Base-by-base conservation (phyloP, 2,329 filamentous ascomycete genomes). In the Fusarium concolor region DNA sequence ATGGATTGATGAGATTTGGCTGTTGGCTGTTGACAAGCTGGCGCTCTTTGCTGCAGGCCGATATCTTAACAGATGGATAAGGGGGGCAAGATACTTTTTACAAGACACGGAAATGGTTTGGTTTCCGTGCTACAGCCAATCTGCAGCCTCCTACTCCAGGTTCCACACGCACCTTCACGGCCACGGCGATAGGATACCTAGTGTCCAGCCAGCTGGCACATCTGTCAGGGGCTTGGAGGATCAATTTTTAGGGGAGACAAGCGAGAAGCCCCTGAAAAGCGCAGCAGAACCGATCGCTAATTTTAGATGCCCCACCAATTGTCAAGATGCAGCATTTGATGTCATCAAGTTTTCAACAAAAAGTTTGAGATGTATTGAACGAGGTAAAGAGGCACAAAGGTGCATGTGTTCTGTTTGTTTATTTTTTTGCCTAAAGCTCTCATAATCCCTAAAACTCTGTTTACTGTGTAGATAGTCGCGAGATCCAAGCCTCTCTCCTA, bases 41-140 rank as follows among this genome's bases (percentile, higher is more conserved):
- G 43, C 53, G 54, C 41, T 33, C 17, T 42, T 12, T 50, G 18
- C 28, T 51, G 15, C 35, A 43, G 47, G 43, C 47, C 35, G 49
- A 58, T 64, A 49, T 10, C 10, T 31, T 31, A 31, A 31, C 10
- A 47, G 33, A 22, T 28, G n/a, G 28, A 29, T 53, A 71, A 69
- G 61, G 64, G 64, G 68, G 68, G 55, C 41, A 33, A 20, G 42
- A 58, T 59, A 67, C 64, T 68, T 68, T 64, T 64, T 29, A 29
- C 20, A n/a, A 49, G 53, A 43, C 31, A 54, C 55, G 52, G 58
- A 67, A 71, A 45, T 42, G 44, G 61, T 60, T 50, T 63, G 54
- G 68, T 61, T 62, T 65, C 35, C 45, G 59, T 64, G 56, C 51
- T 43, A 42, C 47, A 59, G 54, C 71, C 71, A 74, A 74, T 73